Base-by-base conservation (phyloP, 805 yeast species). In the Starmera caribaea region DNA sequence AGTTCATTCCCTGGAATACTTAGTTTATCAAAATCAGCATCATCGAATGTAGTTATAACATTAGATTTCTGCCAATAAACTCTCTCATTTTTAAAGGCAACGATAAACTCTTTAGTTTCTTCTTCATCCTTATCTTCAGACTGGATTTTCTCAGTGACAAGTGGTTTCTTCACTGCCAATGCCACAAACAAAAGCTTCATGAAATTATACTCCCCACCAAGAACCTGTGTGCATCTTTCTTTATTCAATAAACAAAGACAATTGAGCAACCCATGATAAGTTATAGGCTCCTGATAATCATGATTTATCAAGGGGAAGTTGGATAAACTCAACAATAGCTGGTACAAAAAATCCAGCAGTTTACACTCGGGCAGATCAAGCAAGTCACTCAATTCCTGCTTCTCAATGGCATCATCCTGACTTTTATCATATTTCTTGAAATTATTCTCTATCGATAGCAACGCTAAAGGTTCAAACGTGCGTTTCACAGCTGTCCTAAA, bases 271-370 rank as follows among this genome's bases (percentile, higher is more conserved):
- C 68, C 70, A 4, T 62, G 58, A 3, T 60, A 59, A 1, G 63
- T 57, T 8, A 74, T 21, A 21, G 26, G 51, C 3, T 59, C 47
- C 10, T 52, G 54, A 5, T 49, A 52, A 27, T 53, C 45, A 14
- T 62, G 63, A 16, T 59, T 54, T 8, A 75, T 41, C 39, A 75
- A 64, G 0, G 85, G 85, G 47, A 70, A 73, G 24, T 61, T 59
- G 1, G 76, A 67, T 26, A 81, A 39, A 5, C 65, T 63, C 27
- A 58, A 54, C 13, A 74, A 53, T 5, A 72, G 55, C 6, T 61
- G 55, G 49, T 66, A 67, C 0, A 79, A 39, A 3, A 68, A 30
- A 7, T 59, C 54, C 1, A 62, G 50, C 1, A 65, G 54, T 4
- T 55, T 51, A 0, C 48, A 53, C 1, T 46, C 53, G 2, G 73